Conservation (phyloP, 1,284 basidiomycete genomes). For the Cryptococcus floricola region DNA sequence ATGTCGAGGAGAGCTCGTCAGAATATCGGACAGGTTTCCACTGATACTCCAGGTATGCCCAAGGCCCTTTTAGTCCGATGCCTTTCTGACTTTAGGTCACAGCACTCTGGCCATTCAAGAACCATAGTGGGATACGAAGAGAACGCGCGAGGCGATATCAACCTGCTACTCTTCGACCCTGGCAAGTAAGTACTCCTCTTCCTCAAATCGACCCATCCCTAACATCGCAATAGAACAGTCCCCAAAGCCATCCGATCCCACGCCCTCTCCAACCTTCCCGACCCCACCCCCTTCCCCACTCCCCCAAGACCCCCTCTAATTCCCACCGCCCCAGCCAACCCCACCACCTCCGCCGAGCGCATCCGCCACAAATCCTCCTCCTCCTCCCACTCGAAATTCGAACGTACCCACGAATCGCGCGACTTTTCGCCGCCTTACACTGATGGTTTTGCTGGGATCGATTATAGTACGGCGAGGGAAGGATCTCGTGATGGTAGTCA, state of each 20-base stretch:
- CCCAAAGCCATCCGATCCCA: constrained; percentile 43
- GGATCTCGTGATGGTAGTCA: too few species aligned
- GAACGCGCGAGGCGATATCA: constrained; percentile 56
- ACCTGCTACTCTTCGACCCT: constrained; percentile 73
- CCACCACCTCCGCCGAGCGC: background rate
- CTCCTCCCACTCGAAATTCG: constrained; percentile 6
- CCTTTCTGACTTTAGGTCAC: constrained; percentile 22
- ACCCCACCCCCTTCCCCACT: background rate
- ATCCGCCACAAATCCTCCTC: background rate
- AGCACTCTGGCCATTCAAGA: constrained; percentile 77
- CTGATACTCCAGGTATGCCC: constrained; percentile 59
- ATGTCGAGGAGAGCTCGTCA: constrained; percentile 42
- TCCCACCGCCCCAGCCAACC: background rate
- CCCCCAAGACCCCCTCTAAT: background rate
- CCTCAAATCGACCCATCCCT: background rate
- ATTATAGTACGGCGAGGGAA: background rate
- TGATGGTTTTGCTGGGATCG: constrained; percentile 22
- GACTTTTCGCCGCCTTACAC: constrained; percentile 27
- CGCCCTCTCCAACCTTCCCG: constrained; percentile 22
- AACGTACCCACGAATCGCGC: constrained; percentile 23
- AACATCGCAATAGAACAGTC: constrained; percentile 22
- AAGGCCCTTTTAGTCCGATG: too few species aligned
- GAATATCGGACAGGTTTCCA: constrained; percentile 64
- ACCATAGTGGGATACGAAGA: constrained; percentile 77
- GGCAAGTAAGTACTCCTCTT: constrained; percentile 55